Percentiles rank a stretch among this genome's conserved stretches.
Evolutionary conservation across 2,329 filamentous ascomycete species (phyloP).

Genomic region (Fusarium goolgardi): DNA sequence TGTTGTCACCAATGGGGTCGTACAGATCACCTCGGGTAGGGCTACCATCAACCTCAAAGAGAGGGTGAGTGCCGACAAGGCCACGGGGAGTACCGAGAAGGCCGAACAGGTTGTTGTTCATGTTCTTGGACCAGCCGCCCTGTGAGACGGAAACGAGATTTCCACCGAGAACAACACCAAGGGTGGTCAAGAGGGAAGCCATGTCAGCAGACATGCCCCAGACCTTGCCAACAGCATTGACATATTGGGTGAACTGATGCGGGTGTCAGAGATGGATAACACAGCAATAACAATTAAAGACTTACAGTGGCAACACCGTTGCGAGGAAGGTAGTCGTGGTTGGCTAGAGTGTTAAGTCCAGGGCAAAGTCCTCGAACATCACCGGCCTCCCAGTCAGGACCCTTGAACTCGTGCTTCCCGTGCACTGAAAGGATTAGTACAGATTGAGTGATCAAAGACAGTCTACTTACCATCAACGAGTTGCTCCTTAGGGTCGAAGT

Average conservation of each 20-base stretch:
- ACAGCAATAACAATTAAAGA: rapidly evolving
- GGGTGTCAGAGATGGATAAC: background rate
- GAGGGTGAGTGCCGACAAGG: constrained; percentile 64
- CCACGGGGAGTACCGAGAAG: constrained; percentile 59
- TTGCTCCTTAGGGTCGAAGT: constrained; percentile 32
- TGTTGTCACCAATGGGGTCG: constrained; percentile 58
- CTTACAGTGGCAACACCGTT: constrained; percentile 42
- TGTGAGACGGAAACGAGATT: constrained; percentile 43
- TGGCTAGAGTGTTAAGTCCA: constrained; percentile 37
- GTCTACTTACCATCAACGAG: constrained; percentile 28
- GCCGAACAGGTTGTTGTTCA: constrained; percentile 57
- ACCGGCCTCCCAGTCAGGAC: constrained; percentile 29
- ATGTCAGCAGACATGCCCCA: constrained; percentile 36
- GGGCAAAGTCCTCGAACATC: constrained; percentile 39
- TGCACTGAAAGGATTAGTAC: constrained; percentile 20
- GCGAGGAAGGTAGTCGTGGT: constrained; percentile 42
- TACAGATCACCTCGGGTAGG: constrained; percentile 66
- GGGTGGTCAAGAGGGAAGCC: constrained; percentile 22
- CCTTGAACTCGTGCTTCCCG: constrained; percentile 29
- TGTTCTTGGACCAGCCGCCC: constrained; percentile 51
- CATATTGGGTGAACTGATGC: constrained; percentile 20
- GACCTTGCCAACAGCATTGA: constrained; percentile 32
- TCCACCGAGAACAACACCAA: constrained; percentile 55
- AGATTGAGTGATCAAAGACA: rapidly evolving
- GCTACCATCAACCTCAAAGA: constrained; percentile 66